Percentiles rank a stretch among this genome's conserved stretches.
Evolutionary conservation across 192 early-diverging fungal genomes (phyloP).

Genomic region (Geranomyces michiganensis): DNA sequence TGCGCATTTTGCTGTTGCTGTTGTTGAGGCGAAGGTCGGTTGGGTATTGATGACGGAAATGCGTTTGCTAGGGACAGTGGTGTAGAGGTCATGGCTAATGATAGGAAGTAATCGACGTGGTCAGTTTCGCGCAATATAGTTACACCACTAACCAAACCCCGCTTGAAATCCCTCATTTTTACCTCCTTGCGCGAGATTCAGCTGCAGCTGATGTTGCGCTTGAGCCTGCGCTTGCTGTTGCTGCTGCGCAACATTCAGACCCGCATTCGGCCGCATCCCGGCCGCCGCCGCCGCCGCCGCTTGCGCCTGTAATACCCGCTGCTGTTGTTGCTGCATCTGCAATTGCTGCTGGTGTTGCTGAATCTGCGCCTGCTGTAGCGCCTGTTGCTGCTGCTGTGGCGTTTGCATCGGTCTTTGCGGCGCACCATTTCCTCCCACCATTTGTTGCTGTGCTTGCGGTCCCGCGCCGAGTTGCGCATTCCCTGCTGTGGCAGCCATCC

Average conservation of each 20-base stretch:
- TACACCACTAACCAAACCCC: no score
- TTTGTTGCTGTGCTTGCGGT: slow-evolving; percentile 14
- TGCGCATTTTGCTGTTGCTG: slow-evolving; percentile 17
- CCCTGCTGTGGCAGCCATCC: not conserved
- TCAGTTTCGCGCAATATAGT: no score
- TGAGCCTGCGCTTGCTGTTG: slow-evolving; percentile 5
- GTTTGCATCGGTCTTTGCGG: not conserved
- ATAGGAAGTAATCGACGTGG: no score
- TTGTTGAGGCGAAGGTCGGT: not conserved
- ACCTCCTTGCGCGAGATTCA: slow-evolving; percentile 6
- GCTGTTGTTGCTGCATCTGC: slow-evolving; percentile 15
- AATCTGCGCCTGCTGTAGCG: slow-evolving; percentile 8
- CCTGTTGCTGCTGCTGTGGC: slow-evolving; percentile 18
- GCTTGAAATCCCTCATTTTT: no score
- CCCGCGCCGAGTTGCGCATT: not conserved
- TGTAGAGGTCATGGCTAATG: not conserved
- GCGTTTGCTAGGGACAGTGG: not conserved
- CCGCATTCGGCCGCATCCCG: not conserved
- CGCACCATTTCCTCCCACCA: not conserved
- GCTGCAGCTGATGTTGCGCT: slow-evolving; percentile 1
- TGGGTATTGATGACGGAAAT: slow-evolving; percentile 1
- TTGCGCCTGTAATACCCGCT: not conserved
- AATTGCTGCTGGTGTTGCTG: slow-evolving; percentile 20
- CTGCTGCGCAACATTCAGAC: slow-evolving; percentile 3
- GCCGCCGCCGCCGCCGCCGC: slow-evolving; percentile 5